A percentile compares a stretch with the other conserved stretches of the same genome.
phyloP scores from a whole-genome alignment of 169 alveolate genomes.

The Eimeria maxima region DNA sequence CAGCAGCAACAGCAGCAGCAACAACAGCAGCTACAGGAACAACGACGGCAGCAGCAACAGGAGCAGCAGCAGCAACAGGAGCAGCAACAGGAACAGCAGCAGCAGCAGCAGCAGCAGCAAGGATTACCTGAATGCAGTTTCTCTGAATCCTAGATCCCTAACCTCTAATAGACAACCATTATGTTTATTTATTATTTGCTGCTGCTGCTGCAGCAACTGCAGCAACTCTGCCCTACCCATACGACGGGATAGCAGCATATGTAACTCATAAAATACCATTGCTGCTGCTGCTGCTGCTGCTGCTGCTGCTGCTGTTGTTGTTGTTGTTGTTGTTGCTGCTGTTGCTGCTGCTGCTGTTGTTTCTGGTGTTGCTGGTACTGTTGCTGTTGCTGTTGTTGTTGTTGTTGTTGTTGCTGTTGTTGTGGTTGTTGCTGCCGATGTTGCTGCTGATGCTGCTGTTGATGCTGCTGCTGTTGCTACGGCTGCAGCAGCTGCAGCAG shows the following conservation, averaged over 20 bases:
- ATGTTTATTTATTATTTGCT: not conserved
- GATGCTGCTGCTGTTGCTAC: not conserved
- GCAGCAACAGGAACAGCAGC: not conserved
- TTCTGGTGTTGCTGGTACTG: not conserved
- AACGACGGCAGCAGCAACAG: not conserved
- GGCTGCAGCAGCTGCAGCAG: not conserved
- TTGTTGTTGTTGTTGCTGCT: not conserved
- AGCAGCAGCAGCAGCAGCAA: not conserved
- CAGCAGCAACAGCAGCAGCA: not conserved
- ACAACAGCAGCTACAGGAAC: not conserved
- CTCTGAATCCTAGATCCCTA: slow-evolving; percentile 50
- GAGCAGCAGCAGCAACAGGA: not conserved
- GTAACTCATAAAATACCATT: slow-evolving; percentile 61
- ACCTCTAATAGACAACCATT: slow-evolving; percentile 31
- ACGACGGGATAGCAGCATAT: slow-evolving; percentile 42
- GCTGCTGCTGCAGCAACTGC: slow-evolving; percentile 62
- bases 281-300: slow-evolving; percentile 22
- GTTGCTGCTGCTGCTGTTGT: no score
- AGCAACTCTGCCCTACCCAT: slow-evolving; percentile 32
- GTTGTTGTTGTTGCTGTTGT: not conserved
- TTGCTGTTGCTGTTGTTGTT: no score
- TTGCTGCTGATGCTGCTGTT: not conserved
- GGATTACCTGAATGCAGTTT: slow-evolving; percentile 52
- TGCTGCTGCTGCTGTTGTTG: not conserved
- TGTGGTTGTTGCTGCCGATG: not conserved